phyloP scores from a whole-genome alignment of 2,329 filamentous ascomycete species.

The Aspergillus ustus region DNA sequence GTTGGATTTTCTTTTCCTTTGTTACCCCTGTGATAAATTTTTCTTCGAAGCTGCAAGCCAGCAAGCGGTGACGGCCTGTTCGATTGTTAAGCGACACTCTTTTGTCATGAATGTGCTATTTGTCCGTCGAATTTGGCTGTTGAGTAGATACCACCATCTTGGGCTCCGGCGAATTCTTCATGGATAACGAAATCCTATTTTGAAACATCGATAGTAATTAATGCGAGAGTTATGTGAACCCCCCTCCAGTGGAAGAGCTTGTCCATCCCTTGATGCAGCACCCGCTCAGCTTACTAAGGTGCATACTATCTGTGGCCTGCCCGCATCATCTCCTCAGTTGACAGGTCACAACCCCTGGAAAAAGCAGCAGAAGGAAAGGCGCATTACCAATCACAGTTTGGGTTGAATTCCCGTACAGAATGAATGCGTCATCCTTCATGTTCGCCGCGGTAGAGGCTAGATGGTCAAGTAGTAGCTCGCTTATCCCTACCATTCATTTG shows the following conservation, averaged over 20 bases:
- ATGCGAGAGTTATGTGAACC: background rate
- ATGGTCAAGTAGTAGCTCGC: background rate
- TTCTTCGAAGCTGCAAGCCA: constrained; percentile 35
- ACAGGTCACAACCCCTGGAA: background rate
- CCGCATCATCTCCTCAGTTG: background rate
- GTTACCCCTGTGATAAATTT: constrained; percentile 25
- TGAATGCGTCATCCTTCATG: background rate
- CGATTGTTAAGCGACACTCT: constrained; percentile 28
- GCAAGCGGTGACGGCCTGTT: constrained; percentile 35
- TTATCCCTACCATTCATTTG: background rate
- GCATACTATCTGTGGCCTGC: background rate
- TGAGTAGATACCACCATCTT: background rate
- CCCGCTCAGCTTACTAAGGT: background rate
- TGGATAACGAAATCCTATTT: constrained; percentile 2
- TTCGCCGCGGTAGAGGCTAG: background rate
- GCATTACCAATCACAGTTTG: no score
- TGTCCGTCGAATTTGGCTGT: background rate
- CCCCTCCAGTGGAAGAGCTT: background rate
- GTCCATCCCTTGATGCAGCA: background rate
- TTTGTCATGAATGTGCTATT: constrained; percentile 26
- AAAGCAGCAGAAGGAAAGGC: background rate
- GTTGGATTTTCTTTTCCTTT: constrained; percentile 23
- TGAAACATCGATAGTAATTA: background rate
- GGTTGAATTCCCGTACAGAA: background rate
- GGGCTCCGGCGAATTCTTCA: background rate